Percentiles rank a stretch among this genome's conserved stretches.
Evolutionary conservation across 1,284 basidiomycete genomes (phyloP).

Genomic region (Meira miltonrushii): DNA sequence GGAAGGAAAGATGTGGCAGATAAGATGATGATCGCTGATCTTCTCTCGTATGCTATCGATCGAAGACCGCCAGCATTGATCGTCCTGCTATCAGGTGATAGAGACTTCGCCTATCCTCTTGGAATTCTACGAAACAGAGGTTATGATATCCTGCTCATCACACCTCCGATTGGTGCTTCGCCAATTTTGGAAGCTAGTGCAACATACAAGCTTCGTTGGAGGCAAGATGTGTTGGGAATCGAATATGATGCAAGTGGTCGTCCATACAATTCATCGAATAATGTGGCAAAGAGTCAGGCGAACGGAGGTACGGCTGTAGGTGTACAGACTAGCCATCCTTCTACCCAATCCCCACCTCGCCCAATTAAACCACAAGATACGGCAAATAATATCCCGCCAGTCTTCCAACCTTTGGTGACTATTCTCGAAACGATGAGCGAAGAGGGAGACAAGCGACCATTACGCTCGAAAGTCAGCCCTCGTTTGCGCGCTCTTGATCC

Average conservation of each 20-base stretch:
- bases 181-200: constrained; percentile 42
- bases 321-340: constrained; percentile 16
- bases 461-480: constrained; percentile 28
- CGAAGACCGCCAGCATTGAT: constrained; percentile 36
- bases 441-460: constrained; percentile 30
- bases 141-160: constrained; percentile 38
- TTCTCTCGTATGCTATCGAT: constrained; percentile 42
- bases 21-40: constrained; percentile 47
- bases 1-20: constrained; percentile 45
- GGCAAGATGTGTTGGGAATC: constrained; percentile 44
- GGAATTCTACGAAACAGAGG: constrained; percentile 37
- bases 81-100: constrained; percentile 42
- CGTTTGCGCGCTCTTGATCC: constrained; percentile 23
- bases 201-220: constrained; percentile 37
- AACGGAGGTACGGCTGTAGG: constrained; percentile 8
- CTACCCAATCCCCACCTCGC: background rate
- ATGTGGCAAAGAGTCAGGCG: background rate
- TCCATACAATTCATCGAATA: constrained; percentile 21
- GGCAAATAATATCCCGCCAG: constrained; percentile 6
- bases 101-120: constrained; percentile 45
- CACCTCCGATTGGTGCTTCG: constrained; percentile 37
- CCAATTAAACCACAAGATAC: background rate
- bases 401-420: constrained; percentile 35
- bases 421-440: constrained; percentile 30
- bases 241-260: constrained; percentile 28